Evolutionary conservation across 306 rosid species (phyloP), one percentile per base, ranked within the genome.

Genomic region (Canavalia ensiformis): DNA sequence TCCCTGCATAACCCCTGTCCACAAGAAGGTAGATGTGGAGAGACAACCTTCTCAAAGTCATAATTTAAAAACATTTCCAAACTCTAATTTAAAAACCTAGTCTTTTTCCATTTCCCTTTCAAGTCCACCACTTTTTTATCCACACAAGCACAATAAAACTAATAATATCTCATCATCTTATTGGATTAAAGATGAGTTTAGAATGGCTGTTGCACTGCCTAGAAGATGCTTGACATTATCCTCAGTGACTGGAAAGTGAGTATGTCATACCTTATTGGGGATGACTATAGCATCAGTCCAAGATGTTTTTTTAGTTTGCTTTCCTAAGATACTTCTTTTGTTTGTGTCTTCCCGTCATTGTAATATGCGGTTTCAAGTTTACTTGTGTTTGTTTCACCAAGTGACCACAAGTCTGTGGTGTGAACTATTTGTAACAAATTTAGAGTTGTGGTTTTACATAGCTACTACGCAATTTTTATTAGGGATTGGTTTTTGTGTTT

Each of bases 271-370:
- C 50, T 8, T 18, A 52, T 68, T 68, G 49, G 39, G 55, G 73
- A 71, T 71, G 62, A 51, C 13, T 33, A 8, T 71, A 71, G 76
- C 46, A 18, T 51, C 46, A 50, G 31, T 72, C 63, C 47, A 12
- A 37, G 10, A 59, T 64, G 39, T n/a, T 12, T 2, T 46, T 11
- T 34, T 35, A 63, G 46, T 63, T 63, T 63, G 29, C 29, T 18
- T 18, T 18, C 25, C 25, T 18, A 18, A 18, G 25, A 18, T 18
- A 18, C 25, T 18, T 18, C 25, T 18, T 18, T 18, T 18, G 25
- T 18, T 29, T 44, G 34, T 67, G 8, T 67, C 50, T 64, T 39
- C 49, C 6, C 7, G 35, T 25, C 33, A 6, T 39, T 0, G 1
- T 65, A 7, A 13, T 54, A 18, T 44, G 41, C 30, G 33, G 12